Percentiles rank a stretch among this genome's conserved stretches.
These are phyloP conservation scores for Colletotrichum gigasporum DNA, from an alignment of 2,329 filamentous ascomycete species.

Conservation along the genomic window DNA sequence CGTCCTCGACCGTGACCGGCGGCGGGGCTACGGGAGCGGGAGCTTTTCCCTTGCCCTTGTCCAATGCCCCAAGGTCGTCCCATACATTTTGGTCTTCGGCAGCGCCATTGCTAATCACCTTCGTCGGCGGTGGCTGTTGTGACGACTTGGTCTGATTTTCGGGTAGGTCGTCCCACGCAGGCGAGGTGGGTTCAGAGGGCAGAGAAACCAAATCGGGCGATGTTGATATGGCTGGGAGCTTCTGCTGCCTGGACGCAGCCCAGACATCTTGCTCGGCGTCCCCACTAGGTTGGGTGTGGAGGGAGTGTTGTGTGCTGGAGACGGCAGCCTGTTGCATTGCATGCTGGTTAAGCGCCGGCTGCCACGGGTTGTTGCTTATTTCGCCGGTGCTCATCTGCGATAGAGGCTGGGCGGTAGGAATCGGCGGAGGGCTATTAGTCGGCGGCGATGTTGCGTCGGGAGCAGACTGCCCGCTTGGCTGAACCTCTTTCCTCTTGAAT, in stretches of 20 bases:
- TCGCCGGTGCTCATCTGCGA: constrained; percentile 54
- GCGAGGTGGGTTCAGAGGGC: constrained; percentile 46
- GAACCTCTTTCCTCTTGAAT: constrained; percentile 59
- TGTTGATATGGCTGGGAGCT: constrained; percentile 23
- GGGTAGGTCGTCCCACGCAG: constrained; percentile 48
- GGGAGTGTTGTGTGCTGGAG: constrained; percentile 3
- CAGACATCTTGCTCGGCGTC: constrained; percentile 41
- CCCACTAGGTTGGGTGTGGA: constrained; percentile 5
- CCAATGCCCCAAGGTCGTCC: constrained; percentile 54
- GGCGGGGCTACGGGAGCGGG: constrained; percentile 34
- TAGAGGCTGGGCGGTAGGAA: constrained; percentile 45
- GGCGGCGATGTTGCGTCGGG: constrained; percentile 30
- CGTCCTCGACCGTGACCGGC: constrained; percentile 33
- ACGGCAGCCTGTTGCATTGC: constrained; percentile 1
- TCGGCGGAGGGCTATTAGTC: constrained; percentile 20
- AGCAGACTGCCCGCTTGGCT: constrained; percentile 19
- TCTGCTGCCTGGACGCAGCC: constrained; percentile 36
- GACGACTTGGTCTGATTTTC: constrained; percentile 36
- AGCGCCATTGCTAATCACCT: constrained; percentile 42
- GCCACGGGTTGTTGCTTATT: constrained; percentile 55
- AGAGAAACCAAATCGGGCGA: constrained; percentile 40
- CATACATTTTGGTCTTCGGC: constrained; percentile 57
- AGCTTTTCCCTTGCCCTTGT: constrained; percentile 54
- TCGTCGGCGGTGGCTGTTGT: constrained; percentile 34
- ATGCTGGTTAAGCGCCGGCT: constrained; percentile 42